A percentile compares a stretch with the other conserved stretches of the same genome.
Evolutionary conservation across 2,329 filamentous ascomycete species (phyloP).

Genomic region (Stromatinia cepivora): DNA sequence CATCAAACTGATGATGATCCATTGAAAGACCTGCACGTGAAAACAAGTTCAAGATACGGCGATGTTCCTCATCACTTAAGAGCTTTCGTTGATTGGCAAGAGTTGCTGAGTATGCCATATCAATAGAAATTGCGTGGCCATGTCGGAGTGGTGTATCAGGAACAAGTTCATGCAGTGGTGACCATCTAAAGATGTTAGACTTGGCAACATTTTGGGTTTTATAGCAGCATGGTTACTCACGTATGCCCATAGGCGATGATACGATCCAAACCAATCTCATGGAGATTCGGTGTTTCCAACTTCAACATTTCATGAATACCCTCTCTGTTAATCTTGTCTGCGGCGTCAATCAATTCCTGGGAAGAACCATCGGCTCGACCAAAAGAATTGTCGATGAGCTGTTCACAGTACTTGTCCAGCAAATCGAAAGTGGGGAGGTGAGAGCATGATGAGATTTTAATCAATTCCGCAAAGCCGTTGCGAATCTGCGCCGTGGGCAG

Average conservation of each 20-base stretch:
- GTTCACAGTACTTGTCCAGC: conserved; percentile 68
- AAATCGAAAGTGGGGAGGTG: conserved; percentile 66
- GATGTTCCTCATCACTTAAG: conserved; percentile 60
- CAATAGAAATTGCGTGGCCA: conserved; percentile 72
- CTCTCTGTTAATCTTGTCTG: conserved; percentile 67
- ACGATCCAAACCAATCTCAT: conserved; percentile 65
- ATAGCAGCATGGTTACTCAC: conserved; percentile 40
- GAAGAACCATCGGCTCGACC: conserved; percentile 59
- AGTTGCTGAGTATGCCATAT: conserved; percentile 74
- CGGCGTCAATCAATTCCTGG: conserved; percentile 57
- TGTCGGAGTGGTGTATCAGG: conserved; percentile 69
- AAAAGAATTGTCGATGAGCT: conserved; percentile 64
- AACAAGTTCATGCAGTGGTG: conserved; percentile 68
- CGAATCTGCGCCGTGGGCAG: conserved; percentile 67
- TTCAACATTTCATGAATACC: conserved; percentile 73
- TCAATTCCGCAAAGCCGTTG: conserved; percentile 73
- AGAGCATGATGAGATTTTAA: conserved; percentile 73
- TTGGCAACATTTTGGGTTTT: no score
- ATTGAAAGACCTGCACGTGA: conserved; percentile 70
- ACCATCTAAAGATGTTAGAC: conserved; percentile 47
- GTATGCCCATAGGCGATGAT: conserved; percentile 76
- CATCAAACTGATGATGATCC: conserved; percentile 68
- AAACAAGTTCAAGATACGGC: conserved; percentile 64
- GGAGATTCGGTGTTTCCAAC: conserved; percentile 70
- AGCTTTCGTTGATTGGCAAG: conserved; percentile 63